phyloP scores from a whole-genome alignment of 2,329 filamentous ascomycete genomes.

The Venturia carpophila region DNA sequence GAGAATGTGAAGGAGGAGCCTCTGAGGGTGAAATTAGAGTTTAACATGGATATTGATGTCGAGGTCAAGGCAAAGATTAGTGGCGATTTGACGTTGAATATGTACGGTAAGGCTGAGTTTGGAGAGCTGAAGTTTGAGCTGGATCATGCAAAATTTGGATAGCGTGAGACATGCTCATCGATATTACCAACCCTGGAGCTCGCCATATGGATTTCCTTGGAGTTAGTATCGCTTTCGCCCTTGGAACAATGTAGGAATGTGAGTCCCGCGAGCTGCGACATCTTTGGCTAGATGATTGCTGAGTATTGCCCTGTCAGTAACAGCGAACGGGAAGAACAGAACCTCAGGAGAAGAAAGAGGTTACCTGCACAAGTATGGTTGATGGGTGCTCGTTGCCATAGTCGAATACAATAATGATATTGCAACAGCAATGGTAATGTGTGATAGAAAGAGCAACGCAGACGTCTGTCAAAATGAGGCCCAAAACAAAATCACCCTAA shows the following conservation, averaged over 20 bases:
- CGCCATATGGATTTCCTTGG: neutral
- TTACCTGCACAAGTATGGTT: too few species aligned
- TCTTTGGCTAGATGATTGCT: too few species aligned
- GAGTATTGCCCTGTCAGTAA: neutral
- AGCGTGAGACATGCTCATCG: neutral
- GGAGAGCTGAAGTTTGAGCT: slow-evolving; percentile 2
- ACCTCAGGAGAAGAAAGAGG: too few species aligned
- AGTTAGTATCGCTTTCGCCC: too few species aligned
- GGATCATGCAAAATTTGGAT: slow-evolving; percentile 10
- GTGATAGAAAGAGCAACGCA: too few species aligned
- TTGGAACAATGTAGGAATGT: too few species aligned
- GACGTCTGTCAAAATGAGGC: too few species aligned
- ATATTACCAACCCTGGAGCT: neutral
- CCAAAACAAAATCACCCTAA: neutral
- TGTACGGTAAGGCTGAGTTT: slow-evolving; percentile 11
- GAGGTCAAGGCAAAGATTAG: slow-evolving; percentile 59
- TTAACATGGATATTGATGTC: slow-evolving; percentile 56
- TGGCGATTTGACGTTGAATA: slow-evolving; percentile 49
- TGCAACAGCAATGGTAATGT: too few species aligned
- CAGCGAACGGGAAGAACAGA: too few species aligned
- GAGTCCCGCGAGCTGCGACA: too few species aligned
- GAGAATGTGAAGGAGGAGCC: slow-evolving; percentile 36
- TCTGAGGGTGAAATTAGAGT: slow-evolving; percentile 49
- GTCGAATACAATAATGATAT: too few species aligned
- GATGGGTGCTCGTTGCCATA: too few species aligned